phyloP scores from a whole-genome alignment of 73 alveolate species.

The Blepharisma japonicum region DNA sequence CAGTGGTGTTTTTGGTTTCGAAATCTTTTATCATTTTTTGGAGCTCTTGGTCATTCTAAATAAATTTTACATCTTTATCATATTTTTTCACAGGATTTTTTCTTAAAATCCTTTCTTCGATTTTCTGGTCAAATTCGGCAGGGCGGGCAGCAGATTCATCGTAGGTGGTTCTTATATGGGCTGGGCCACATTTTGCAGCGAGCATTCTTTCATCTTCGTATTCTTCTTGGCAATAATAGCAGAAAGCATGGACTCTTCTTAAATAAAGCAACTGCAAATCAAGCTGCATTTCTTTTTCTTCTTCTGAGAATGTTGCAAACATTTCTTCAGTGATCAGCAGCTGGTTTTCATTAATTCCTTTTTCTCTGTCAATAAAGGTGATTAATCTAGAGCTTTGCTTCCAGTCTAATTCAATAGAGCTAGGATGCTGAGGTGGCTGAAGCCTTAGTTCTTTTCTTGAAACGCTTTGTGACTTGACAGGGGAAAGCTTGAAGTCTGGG shows the following conservation, averaged over 20 bases:
- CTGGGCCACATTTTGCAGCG: slow-evolving; percentile 83
- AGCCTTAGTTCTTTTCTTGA: slow-evolving; percentile 56
- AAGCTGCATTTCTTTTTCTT: slow-evolving; percentile 37
- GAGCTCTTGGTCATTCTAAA: slow-evolving; percentile 30
- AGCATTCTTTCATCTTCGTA: slow-evolving; percentile 90
- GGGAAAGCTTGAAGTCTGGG: slow-evolving; percentile 53
- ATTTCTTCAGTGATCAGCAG: slow-evolving; percentile 28
- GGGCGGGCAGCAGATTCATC: slow-evolving; percentile 31
- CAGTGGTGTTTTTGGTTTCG: slow-evolving; percentile 48
- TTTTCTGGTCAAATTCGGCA: background rate
- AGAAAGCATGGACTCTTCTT: slow-evolving; percentile 87
- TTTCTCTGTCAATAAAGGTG: slow-evolving; percentile 66
- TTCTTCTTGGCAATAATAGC: slow-evolving; percentile 88
- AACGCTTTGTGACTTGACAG: slow-evolving; percentile 52
- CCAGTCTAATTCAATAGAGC: slow-evolving; percentile 63
- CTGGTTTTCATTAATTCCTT: slow-evolving; percentile 46
- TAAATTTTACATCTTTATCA: slow-evolving; percentile 17
- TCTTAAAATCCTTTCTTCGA: background rate
- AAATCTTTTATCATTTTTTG: slow-evolving; percentile 49
- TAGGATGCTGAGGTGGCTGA: slow-evolving; percentile 77
- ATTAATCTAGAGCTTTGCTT: slow-evolving; percentile 62
- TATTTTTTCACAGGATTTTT: slow-evolving; percentile 24
- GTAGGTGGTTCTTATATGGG: slow-evolving; percentile 66
- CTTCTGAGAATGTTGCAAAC: slow-evolving; percentile 37
- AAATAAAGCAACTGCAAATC: slow-evolving; percentile 77